Evolutionary conservation across 2,329 filamentous ascomycete genomes (phyloP), one percentile per base, ranked within the genome.

Genomic region (Paracoccidioides brasiliensis): DNA sequence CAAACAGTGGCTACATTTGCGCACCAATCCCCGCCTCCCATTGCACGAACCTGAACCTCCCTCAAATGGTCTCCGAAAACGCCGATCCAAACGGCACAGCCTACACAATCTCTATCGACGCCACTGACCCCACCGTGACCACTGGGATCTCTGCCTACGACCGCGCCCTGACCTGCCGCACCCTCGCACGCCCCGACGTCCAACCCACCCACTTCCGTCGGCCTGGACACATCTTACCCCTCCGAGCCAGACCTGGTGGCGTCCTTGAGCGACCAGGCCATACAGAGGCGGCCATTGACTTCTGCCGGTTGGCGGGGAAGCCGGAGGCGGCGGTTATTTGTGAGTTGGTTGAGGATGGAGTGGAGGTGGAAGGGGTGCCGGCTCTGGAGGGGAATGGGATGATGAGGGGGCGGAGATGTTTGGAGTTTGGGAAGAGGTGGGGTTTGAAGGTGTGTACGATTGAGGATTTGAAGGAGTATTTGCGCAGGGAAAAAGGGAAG

Each of bases 381-480:
- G 75, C 86, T 65, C 76, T 83, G 62, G 69, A 70, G 9, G 83
- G 80, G 22, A 80, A 74, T n/a, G 88, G 86, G 32, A 98, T 98
- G 93, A 84, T 97, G 83, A 76, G 90, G 62, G 82, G 89, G 60
- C 89, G 95, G 74, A 87, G 82, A 41, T 96, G 90, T 73, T 76
- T 98, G 66, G 80, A 78, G 52, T 98, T 98, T 78, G 93, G 90
- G 33, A 82, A 83, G 71, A 83, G 79, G 72, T 97, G 86, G 83
- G 90, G 90, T 4, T 76, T 98, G 63, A 93, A 86, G 76, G 89
- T 95, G 57, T 95, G 90, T 73, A 97, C 93, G 35, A 97, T 98
- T 73, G 90, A 91, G 68, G 90, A 91, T 72, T 72, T 98, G 72
- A 85, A 91, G 33, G 77, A 76, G 56, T 86, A 94, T 69, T 74